phyloP scores from a whole-genome alignment of 257 asterid genomes.

The Capsicum baccatum region DNA sequence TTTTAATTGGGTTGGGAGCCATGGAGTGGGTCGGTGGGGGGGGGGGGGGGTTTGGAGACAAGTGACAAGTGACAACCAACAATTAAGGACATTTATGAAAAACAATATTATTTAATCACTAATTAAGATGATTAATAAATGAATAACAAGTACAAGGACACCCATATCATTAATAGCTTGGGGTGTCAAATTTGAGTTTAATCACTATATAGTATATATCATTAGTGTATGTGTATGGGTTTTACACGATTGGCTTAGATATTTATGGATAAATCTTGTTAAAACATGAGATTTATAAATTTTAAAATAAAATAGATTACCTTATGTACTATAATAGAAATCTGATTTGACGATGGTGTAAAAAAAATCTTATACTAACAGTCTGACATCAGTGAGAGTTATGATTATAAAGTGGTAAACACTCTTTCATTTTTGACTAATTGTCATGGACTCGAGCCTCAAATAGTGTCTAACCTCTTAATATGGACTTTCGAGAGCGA shows the following conservation, averaged over 20 bases:
- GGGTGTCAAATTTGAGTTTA: not conserved
- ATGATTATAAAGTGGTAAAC: too few species aligned
- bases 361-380: not conserved
- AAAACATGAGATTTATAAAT: not conserved
- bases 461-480: too few species aligned
- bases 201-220: too few species aligned
- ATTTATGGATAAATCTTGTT: not conserved
- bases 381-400: too few species aligned
- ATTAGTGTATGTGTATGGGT: too few species aligned
- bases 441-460: too few species aligned
- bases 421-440: too few species aligned
- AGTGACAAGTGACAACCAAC: not conserved
- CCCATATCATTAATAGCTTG: not conserved
- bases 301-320: not conserved
- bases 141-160: not conserved
- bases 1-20: not conserved
- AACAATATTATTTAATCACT: not conserved
- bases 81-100: not conserved
- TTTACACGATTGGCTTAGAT: not conserved
- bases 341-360: not conserved
- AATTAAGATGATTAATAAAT: conserved; percentile 2
- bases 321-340: not conserved
- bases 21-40: too few species aligned
- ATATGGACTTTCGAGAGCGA: too few species aligned
- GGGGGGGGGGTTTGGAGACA: too few species aligned